These are phyloP conservation scores for Furcasterigmium sp. DNA, from an alignment of 2,329 filamentous ascomycete species.

Conservation along the genomic window DNA sequence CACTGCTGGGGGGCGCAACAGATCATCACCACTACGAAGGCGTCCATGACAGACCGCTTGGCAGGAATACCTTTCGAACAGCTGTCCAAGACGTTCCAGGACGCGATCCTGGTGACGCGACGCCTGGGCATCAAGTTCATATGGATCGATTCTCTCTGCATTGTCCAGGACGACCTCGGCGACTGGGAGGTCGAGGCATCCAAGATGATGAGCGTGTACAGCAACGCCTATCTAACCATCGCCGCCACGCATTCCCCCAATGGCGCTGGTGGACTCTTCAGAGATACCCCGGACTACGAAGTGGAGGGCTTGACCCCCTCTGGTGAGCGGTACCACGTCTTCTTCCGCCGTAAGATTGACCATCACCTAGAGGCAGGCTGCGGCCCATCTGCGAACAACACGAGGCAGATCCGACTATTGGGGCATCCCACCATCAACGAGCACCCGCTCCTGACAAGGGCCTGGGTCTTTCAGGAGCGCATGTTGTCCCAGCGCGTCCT, in stretches of 20 bases:
- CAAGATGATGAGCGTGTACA: constrained; percentile 2
- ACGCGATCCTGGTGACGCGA: neutral
- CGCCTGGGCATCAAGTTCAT: neutral
- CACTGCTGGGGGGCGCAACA: constrained; percentile 31
- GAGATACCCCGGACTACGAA: neutral
- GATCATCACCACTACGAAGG: neutral
- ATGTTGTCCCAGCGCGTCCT: too few species aligned
- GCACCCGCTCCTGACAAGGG: too few species aligned
- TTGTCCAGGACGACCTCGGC: neutral
- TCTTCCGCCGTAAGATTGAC: too few species aligned
- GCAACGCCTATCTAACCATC: neutral
- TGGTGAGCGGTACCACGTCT: constrained; percentile 1
- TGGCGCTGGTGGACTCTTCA: too few species aligned
- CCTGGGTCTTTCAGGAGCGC: too few species aligned
- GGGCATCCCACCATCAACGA: too few species aligned
- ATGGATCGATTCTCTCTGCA: constrained; percentile 2
- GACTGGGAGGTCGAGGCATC: constrained; percentile 2
- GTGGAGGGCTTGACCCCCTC: neutral
- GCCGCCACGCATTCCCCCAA: neutral
- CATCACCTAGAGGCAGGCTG: too few species aligned
- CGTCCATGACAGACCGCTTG: neutral
- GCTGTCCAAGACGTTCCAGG: neutral
- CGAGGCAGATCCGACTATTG: too few species aligned
- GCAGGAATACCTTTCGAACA: neutral
- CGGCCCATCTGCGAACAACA: too few species aligned